phyloP scores from a whole-genome alignment of 805 yeast genomes.

The Metschnikowia lunata region DNA sequence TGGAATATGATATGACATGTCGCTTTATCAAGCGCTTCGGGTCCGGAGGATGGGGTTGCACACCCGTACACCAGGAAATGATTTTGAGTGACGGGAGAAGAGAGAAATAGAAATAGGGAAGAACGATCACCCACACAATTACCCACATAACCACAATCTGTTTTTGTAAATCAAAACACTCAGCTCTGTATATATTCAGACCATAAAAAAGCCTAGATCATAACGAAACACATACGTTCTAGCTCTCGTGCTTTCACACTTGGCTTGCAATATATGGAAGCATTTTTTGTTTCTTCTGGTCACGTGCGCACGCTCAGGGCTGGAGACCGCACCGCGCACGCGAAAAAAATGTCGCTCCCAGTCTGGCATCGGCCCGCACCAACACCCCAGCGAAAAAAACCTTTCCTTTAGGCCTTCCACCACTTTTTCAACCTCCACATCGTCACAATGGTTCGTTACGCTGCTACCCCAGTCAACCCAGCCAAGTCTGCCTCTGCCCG shows the following conservation, averaged over 20 bases:
- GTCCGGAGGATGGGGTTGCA: too few relatives aligned
- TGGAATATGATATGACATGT: too few relatives aligned
- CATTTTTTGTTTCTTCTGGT: neutral
- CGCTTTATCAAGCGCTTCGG: too few relatives aligned
- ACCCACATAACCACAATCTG: too few relatives aligned
- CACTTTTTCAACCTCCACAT: conserved; percentile 10
- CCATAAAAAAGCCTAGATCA: neutral
- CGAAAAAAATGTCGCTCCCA: conserved; percentile 4
- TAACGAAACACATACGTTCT: neutral
- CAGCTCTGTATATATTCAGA: too few relatives aligned
- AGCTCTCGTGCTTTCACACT: too few relatives aligned
- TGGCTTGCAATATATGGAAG: too few relatives aligned
- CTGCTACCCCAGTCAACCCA: conserved; percentile 98
- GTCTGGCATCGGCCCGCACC: neutral
- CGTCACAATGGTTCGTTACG: conserved; percentile 93
- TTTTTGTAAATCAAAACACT: too few relatives aligned
- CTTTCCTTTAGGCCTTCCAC: neutral
- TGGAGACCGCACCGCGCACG: conserved; percentile 1
- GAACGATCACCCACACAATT: too few relatives aligned
- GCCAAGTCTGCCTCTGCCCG: conserved; percentile 99
- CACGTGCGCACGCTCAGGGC: conserved; percentile 19
- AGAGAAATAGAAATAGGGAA: too few relatives aligned
- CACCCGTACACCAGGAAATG: too few relatives aligned
- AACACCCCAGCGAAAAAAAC: neutral
- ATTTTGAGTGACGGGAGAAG: too few relatives aligned